Evolutionary conservation across 2,329 filamentous ascomycete genomes (phyloP), one percentile per base, ranked within the genome.

Genomic region (Iodosphaeria phyllophila): DNA sequence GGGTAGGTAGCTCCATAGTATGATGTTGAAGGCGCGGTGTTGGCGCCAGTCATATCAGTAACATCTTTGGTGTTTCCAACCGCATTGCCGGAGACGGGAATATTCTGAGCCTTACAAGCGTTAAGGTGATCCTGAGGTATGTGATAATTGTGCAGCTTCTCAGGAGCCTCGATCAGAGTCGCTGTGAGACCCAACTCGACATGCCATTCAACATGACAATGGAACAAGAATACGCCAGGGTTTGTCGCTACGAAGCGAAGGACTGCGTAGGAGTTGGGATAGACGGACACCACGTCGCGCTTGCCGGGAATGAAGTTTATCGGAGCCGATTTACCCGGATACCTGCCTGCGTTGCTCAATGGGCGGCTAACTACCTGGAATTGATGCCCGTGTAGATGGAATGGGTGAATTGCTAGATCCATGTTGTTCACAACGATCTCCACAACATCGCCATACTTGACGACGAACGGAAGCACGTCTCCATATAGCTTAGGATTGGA

Each of bases 31-130:
- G 42, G 41, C 5, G 37, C 33, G 2, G 42, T 46, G 13, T 39
- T 21, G 25, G 43, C 43, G 3, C 42, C 41, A 2, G 37, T 29
- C 4, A 34, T 39, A n/a, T 46, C 24, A 11, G 31, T 30, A 12
- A 32, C 31, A 36, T 39, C 40, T 5, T 34, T 27, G 9, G 29
- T 27, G 23, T 43, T 38, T 2, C 67, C 75, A 0, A 66, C 75
- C 0, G 75, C 75, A 36, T 82, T 80, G 1, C 75, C 75, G 8
- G 41, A 36, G 2, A 49, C 58, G 1, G 64, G 59, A 2, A 60
- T 52, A 10, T 50, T 51, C 13, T 47, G 47, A 5, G 49, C 56
- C 9, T 50, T 44, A 37, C 59, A 63, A 18, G 44, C 44, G 13
- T 48, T 50, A 34, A 59, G 50, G 36, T 76, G 69, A 30, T 72